Evolutionary conservation across 306 rosid species (phyloP), one percentile per base, ranked within the genome.

Genomic region (Prunus armeniaca): DNA sequence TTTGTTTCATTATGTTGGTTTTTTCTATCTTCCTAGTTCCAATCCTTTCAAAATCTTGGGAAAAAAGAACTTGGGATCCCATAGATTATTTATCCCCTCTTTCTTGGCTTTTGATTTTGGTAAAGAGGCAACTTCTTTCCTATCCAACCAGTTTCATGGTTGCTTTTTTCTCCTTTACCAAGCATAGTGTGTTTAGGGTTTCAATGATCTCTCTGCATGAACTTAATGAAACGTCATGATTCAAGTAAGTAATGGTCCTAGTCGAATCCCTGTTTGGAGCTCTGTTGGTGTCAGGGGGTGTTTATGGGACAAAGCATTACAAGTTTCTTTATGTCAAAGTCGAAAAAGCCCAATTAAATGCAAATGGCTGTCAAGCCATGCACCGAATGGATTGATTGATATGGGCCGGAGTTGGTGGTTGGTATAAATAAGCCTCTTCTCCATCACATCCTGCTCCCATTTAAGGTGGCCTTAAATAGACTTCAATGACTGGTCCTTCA

Each of bases 281-380:
- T 60, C 49, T n/a, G 28, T 46, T 77, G 43, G 9, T 61, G 82
- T 62, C 77, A 78, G 76, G 20, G 67, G 55, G 32, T 18, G 67
- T 70, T 61, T 18, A 71, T 51, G 71, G 12, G 25, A 70, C 79
- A 67, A 58, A 69, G 41, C 13, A 62, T n/a, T 55, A 25, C 60
- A 45, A 58, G 27, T 2, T 45, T 15, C 5, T 41, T 2, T 27
- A 32, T 24, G 22, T 62, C 12, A 25, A 25, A 25, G 15, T 12
- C 60, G 27, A 4, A 22, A 13, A 74, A 81, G 82, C 90, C 87
- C 82, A 73, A 76, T 64, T 81, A 70, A 75, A 51, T 69, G 50
- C 69, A 55, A 34, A 69, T 49, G 76, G 52, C 34, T 49, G 47
- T 38, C 45, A 65, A 65, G 71, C 78, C 83, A 66, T 45, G 74